These are phyloP conservation scores for Geosmithia morbida DNA, from an alignment of 2,329 filamentous ascomycete species.

Conservation along the genomic window DNA sequence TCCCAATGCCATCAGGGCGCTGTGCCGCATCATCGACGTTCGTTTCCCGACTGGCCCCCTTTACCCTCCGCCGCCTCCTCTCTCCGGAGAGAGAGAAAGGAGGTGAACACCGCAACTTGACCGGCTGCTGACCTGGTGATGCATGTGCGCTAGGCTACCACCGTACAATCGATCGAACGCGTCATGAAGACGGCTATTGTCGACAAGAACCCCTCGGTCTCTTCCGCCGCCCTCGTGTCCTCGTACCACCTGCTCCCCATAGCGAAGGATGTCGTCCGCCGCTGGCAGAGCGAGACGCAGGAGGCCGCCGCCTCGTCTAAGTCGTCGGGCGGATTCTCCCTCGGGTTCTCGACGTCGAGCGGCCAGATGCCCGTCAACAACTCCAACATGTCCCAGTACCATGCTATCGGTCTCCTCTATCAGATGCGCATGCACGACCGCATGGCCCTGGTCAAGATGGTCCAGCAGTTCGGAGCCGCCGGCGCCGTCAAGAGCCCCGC, in stretches of 20 bases:
- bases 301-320: conserved; percentile 87
- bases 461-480: conserved; percentile 91
- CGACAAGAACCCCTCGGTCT: conserved; percentile 95
- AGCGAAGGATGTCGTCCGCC: conserved; percentile 83
- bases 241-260: conserved; percentile 97
- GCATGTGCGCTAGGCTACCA: conserved; percentile 52
- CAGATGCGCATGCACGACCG: conserved; percentile 96
- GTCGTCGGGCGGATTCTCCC: conserved; percentile 75
- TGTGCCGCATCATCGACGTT: conserved; percentile 95
- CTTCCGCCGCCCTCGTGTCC: conserved; percentile 88
- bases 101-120: not conserved
- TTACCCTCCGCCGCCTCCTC: not conserved
- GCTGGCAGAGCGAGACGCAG: conserved; percentile 98
- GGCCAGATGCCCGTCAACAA: conserved; percentile 69
- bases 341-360: conserved; percentile 77
- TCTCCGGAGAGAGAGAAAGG: too few relatives aligned
- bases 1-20: conserved; percentile 86
- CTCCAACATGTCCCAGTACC: conserved; percentile 97
- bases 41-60: conserved; percentile 15
- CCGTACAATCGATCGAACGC: conserved; percentile 93
- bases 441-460: conserved; percentile 99
- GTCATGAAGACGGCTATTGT: conserved; percentile 99
- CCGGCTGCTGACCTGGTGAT: conserved; percentile 9
- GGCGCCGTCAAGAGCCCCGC: conserved; percentile 92
- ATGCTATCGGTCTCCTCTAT: conserved; percentile 92